Base-by-base conservation (phyloP, 768 basidiomycete genomes). In the Goffeauzyma gilvescens region DNA sequence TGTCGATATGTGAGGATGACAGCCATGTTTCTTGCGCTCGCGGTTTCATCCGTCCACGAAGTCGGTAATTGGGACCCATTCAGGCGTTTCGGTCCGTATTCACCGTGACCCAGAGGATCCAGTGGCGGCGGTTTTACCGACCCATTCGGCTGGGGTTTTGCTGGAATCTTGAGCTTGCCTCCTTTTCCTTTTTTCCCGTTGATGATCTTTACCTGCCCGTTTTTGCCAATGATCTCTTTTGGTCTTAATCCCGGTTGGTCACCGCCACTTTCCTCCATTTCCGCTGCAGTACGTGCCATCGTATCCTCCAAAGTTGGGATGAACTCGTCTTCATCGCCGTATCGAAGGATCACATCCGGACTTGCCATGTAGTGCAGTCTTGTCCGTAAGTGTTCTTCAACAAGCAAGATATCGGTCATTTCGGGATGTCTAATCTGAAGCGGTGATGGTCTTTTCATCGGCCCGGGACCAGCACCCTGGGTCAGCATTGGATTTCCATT, bases 331-430 rank as follows among this genome's bases (percentile, higher is more conserved):
- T 49, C 47, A 28, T 49, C 47, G 7, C 37, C 47, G 23, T 49
- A 49, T 9, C 42, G 28, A n/a, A 49, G 27, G 7, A 49, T 38
- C 17, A 49, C 56, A 50, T 63, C 62, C 6, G 47, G 40, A n/a
- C 56, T 58, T 4, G 59, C 62, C 58, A 63, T 54, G 47, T 63
- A 60, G 31, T 60, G 59, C 45, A 63, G 43, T 25, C 62, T 39
- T 54, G 59, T 61, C 31, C 62, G 47, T 10, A 63, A 38, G 30
- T 63, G 62, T 50, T 63, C 62, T 34, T 63, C 62, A 3, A 63
- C 62, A 5, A 60, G 56, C 21, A 63, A 38, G 4, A 63, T 56
- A 44, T 63, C 62, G 3, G 62, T 55, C 62, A 63, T 59, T 46
- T 63, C 59, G 6, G 62, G 62, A 52, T 61, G 62, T 8, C 55